Base-by-base conservation (phyloP, 768 basidiomycete genomes). In the Tylopilus subfusipes region DNA sequence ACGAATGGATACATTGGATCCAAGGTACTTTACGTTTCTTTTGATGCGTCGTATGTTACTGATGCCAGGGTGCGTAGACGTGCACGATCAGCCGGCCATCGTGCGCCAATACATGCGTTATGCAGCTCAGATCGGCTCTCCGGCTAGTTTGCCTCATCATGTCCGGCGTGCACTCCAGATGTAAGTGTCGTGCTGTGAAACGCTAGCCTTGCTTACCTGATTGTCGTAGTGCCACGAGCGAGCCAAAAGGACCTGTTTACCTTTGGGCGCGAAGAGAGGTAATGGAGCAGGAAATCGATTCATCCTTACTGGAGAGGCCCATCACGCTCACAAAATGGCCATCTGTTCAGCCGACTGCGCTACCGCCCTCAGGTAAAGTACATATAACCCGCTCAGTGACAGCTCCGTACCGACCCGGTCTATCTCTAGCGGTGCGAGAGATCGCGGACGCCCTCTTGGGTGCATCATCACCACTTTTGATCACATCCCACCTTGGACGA, bases 61-160 rank as follows among this genome's bases (percentile, higher is more conserved):
- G 25, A 63, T 39, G 5, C 3, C 2, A 25, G 14, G 10, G 14
- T 31, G 48, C 24, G 42, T 60, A 88, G 85, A 88, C 66, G 75
- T 83, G 7, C 82, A 82, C n/a, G 88, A 89, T 63, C 88, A 90
- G 60, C 61, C 84, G 1, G 75, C 79, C 5, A 88, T 89, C 50
- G 79, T 88, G 25, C 79, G 88, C 1, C 86, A 87, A 61, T 90
- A 89, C 65, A 89, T 88, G 86, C 76, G 86, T 11, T 79, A 80
- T 61, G 78, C 82, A 0, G 76, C 78, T 0, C 83, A 88, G 55
- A 79, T 90, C 3, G 59, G 75, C 27, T 82, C 81, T 53, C 78
- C 79, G 0, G 76, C 72, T 56, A 84, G 78, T 33, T 72, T 80
- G 8, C 69, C 81, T 6, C 74, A 81, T 53, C 69, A 76, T 1